These are phyloP conservation scores for Voacanga thouarsii DNA, from an alignment of 257 asterid species.

Conservation along the genomic window DNA sequence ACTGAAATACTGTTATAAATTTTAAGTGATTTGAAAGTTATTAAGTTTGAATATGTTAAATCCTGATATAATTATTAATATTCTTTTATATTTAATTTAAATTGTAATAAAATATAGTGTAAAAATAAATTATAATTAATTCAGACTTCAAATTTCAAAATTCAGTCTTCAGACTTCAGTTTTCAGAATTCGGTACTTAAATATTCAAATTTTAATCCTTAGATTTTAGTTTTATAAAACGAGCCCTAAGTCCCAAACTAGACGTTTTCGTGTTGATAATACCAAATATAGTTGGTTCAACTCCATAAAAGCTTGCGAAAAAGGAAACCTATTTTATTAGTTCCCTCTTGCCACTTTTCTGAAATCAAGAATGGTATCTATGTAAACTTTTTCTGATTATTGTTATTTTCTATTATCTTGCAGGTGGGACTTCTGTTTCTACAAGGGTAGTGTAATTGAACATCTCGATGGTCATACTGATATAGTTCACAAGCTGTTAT, in stretches of 20 bases:
- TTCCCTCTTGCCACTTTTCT: background rate
- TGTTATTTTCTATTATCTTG: constrained; percentile 10
- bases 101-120: no score
- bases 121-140: no score
- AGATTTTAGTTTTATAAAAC: no score
- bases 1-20: no score
- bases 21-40: no score
- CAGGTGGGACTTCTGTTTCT: constrained; percentile 97
- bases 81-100: no score
- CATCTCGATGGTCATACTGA: constrained; percentile 98
- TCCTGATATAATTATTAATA: no score
- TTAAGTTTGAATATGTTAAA: no score
- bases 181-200: no score
- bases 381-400: background rate
- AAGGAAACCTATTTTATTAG: background rate
- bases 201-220: no score
- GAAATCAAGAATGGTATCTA: background rate
- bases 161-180: no score
- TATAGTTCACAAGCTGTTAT: constrained; percentile 80
- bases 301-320: background rate
- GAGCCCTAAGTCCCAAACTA: background rate
- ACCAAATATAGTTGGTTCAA: background rate
- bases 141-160: no score
- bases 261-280: background rate
- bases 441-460: constrained; percentile 85